Evolutionary conservation across 305 asterid species (phyloP).

Genomic region (Plantago lanceolata): DNA sequence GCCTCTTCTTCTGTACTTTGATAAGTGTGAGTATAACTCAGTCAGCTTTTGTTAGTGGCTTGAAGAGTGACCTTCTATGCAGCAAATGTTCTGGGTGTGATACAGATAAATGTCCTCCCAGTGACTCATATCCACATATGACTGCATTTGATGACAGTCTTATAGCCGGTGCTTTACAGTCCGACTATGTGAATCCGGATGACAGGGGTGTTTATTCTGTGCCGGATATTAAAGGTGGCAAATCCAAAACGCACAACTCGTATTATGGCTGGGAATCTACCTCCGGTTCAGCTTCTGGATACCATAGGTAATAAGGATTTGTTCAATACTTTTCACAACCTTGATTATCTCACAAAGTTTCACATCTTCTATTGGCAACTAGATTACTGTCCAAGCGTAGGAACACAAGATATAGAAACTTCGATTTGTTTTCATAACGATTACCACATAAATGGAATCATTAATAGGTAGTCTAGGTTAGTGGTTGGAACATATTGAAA

Average conservation of each 20-base stretch:
- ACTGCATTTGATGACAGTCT: constrained; percentile 51
- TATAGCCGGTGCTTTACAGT: constrained; percentile 49
- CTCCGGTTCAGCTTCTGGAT: constrained; percentile 60
- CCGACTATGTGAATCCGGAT: constrained; percentile 39
- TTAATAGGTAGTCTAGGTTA: no score
- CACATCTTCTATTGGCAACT: not conserved
- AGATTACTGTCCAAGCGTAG: no score
- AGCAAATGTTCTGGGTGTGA: constrained; percentile 51
- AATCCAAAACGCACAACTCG: constrained; percentile 28
- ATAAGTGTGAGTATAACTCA: constrained; percentile 20
- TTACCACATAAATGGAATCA: no score
- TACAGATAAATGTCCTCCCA: constrained; percentile 47
- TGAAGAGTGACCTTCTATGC: constrained; percentile 44
- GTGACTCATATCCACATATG: constrained; percentile 58
- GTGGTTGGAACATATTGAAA: no score
- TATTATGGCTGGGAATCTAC: constrained; percentile 67
- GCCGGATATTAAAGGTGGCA: constrained; percentile 38
- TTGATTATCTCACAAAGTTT: no score
- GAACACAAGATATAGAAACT: no score
- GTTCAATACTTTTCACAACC: not conserved
- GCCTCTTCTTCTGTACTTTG: constrained; percentile 21
- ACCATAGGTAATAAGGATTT: constrained; percentile 56
- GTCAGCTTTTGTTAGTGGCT: constrained; percentile 22
- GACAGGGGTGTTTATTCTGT: constrained; percentile 58
- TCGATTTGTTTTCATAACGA: no score